These are phyloP conservation scores for Datisca glomerata DNA, from an alignment of 306 rosid genomes.

Conservation along the genomic window DNA sequence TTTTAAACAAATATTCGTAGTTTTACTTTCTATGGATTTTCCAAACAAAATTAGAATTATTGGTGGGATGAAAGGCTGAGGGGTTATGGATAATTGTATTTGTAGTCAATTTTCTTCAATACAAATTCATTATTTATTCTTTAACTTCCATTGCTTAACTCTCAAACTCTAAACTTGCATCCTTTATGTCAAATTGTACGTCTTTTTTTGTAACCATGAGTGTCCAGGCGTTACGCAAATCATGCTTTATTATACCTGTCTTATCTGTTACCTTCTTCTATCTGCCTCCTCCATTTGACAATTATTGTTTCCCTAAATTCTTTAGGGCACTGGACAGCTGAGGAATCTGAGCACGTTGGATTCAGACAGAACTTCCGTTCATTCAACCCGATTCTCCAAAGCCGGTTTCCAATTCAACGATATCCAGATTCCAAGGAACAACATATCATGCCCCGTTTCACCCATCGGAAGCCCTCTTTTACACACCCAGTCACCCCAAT, in stretches of 20 bases:
- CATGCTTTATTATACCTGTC: neutral
- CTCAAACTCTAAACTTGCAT: no score
- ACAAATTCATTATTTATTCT: no score
- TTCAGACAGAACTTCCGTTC: conserved; percentile 27
- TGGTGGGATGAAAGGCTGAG: no score
- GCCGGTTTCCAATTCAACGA: conserved; percentile 25
- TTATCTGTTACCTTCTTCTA: neutral
- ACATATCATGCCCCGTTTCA: conserved; percentile 31
- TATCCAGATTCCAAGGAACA: conserved; percentile 18
- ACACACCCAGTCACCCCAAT: conserved; percentile 26
- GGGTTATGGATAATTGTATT: no score
- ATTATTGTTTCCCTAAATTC: conserved; percentile 7
- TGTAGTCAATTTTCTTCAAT: no score
- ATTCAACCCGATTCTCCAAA: conserved; percentile 35
- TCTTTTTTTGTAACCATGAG: no score
- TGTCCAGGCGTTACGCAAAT: neutral
- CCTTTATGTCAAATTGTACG: no score
- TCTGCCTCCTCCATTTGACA: neutral
- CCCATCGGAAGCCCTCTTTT: conserved; percentile 30
- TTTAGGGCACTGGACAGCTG: conserved; percentile 40
- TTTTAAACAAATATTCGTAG: no score
- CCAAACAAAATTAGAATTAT: no score
- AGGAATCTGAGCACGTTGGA: conserved; percentile 32
- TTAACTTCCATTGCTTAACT: no score
- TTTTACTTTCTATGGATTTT: no score